phyloP scores from a whole-genome alignment of 345 rosid species.

The Mangifera indica region DNA sequence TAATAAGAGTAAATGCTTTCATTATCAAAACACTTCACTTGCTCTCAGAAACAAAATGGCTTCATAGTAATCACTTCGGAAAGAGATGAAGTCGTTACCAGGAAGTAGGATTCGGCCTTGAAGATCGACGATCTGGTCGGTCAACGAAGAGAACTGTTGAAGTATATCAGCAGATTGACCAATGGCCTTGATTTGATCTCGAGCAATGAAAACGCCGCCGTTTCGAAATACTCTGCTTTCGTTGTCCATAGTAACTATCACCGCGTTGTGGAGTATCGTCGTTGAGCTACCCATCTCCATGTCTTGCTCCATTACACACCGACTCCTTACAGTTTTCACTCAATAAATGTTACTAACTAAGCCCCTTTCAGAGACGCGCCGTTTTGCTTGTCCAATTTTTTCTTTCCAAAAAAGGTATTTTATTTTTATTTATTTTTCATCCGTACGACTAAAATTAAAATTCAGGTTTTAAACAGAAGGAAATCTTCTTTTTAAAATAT shows the following conservation, averaged over 20 bases:
- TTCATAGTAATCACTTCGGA: background rate
- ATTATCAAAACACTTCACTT: background rate
- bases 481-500: no score
- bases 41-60: background rate
- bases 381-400: no score
- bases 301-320: background rate
- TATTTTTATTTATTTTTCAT: no score
- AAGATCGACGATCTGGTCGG: slow-evolving; percentile 48
- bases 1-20: no score
- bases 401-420: no score
- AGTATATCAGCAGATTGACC: slow-evolving; percentile 53
- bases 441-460: no score
- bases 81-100: slow-evolving; percentile 25
- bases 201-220: slow-evolving; percentile 47
- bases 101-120: slow-evolving; percentile 59
- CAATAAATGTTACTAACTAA: background rate
- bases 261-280: slow-evolving; percentile 47
- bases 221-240: slow-evolving; percentile 41
- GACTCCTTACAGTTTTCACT: no score
- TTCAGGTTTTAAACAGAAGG: no score
- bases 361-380: no score
- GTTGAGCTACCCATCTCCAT: slow-evolving; percentile 33
- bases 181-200: slow-evolving; percentile 51
- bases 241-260: slow-evolving; percentile 55
- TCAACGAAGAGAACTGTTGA: slow-evolving; percentile 31